Evolutionary conservation across 1,284 basidiomycete genomes (phyloP).

Genomic region (Pyrrhoderma lamaoense): DNA sequence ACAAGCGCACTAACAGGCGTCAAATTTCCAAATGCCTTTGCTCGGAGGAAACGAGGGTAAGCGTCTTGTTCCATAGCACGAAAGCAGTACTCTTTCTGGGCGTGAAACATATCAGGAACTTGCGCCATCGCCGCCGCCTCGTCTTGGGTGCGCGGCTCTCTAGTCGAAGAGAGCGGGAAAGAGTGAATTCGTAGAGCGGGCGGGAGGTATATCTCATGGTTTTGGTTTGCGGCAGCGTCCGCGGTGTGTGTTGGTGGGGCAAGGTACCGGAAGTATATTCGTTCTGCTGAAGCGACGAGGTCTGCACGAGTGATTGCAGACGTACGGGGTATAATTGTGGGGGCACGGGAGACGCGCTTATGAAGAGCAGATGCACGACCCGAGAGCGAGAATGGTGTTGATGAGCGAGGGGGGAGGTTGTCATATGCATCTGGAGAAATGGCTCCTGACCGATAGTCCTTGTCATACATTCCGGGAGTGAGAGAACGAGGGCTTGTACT

Average conservation of each 20-base stretch:
- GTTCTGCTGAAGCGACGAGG: conserved; percentile 88
- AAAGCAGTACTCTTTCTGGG: conserved; percentile 97
- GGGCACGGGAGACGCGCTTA: conserved; percentile 68
- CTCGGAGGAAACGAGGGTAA: conserved; percentile 92
- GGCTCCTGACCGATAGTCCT: conserved; percentile 26
- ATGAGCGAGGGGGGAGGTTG: conserved; percentile 44
- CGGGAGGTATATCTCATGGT: conserved; percentile 93
- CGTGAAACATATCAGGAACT: conserved; percentile 95
- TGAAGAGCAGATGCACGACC: conserved; percentile 67
- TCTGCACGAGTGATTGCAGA: conserved; percentile 86
- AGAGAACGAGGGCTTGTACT: conserved; percentile 43
- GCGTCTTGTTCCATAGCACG: conserved; percentile 95
- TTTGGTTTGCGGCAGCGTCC: conserved; percentile 40
- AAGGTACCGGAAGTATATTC: conserved; percentile 92
- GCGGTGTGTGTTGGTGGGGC: conserved; percentile 55
- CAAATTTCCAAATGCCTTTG: conserved; percentile 95
- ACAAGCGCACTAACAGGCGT: conserved; percentile 86
- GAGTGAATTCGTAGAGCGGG: conserved; percentile 74
- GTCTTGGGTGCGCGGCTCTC: conserved; percentile 62
- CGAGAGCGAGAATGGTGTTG: conserved; percentile 72
- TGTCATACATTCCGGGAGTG: conserved; percentile 36
- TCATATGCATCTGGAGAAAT: conserved; percentile 40
- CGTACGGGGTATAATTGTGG: conserved; percentile 84
- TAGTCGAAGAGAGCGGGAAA: conserved; percentile 63
- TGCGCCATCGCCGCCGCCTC: conserved; percentile 78